A percentile compares a stretch with the other conserved stretches of the same genome.
Evolutionary conservation across 148 eudicot genomes (phyloP).

Genomic region (Heliamphora exappendiculata): DNA sequence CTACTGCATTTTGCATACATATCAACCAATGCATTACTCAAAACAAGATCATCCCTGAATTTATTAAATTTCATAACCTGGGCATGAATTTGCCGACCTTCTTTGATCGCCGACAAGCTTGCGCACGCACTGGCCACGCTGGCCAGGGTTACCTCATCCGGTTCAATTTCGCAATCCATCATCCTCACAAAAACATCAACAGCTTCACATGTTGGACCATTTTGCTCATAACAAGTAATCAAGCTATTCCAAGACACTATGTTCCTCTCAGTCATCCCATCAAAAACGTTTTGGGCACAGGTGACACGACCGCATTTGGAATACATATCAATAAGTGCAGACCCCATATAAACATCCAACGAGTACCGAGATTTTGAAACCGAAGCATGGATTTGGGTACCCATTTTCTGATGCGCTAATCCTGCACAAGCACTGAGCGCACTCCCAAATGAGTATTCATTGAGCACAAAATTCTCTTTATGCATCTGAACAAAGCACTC

Average conservation of each 20-base stretch:
- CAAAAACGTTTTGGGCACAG: constrained; percentile 51
- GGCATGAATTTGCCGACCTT: constrained; percentile 66
- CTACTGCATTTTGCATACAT: constrained; percentile 83
- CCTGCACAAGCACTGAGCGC: constrained; percentile 83
- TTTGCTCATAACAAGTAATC: constrained; percentile 84
- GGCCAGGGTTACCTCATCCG: constrained; percentile 79
- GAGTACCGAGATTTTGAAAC: constrained; percentile 38
- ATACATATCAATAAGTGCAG: constrained; percentile 87
- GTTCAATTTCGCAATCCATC: constrained; percentile 46
- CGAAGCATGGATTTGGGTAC: constrained; percentile 56
- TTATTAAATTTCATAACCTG: constrained; percentile 45
- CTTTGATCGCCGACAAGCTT: constrained; percentile 40
- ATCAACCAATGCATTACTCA: constrained; percentile 90
- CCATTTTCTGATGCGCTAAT: constrained; percentile 42
- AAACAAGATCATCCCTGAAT: constrained; percentile 49
- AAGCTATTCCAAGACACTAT: constrained; percentile 81
- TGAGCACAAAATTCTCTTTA: constrained; percentile 41
- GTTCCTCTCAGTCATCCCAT: constrained; percentile 58
- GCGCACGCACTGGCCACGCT: constrained; percentile 91
- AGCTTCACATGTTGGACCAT: constrained; percentile 66
- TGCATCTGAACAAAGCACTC: constrained; percentile 62
- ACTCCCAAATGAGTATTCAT: constrained; percentile 71
- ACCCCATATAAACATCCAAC: constrained; percentile 66
- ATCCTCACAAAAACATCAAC: constrained; percentile 47
- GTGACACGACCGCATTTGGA: constrained; percentile 61